Conservation (phyloP, 2,329 filamentous ascomycete genomes). For the Cryphonectria nitschkei region DNA sequence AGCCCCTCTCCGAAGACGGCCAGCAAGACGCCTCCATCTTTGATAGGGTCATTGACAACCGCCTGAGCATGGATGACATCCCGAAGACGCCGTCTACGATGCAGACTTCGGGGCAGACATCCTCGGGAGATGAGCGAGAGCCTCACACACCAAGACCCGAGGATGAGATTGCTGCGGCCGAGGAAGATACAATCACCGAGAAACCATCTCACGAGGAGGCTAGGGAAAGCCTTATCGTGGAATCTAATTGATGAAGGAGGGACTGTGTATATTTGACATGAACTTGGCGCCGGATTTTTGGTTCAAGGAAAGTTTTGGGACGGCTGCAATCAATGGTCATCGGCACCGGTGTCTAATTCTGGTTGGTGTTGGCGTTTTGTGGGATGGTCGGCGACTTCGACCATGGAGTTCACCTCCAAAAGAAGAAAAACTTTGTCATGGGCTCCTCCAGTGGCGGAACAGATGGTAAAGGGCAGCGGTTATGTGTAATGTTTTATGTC, state of each 20-base stretch:
- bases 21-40: slow-evolving; percentile 35
- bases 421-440: slow-evolving; percentile 18
- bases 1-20: slow-evolving; percentile 29
- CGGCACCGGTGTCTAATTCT: slow-evolving; percentile 13
- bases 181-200: slow-evolving; percentile 16
- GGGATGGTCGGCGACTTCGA: slow-evolving; percentile 15
- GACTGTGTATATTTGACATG: background rate
- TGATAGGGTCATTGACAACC: slow-evolving; percentile 34
- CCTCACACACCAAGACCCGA: slow-evolving; percentile 35
- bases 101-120: slow-evolving; percentile 31
- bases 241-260: slow-evolving; percentile 14
- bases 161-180: slow-evolving; percentile 23
- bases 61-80: slow-evolving; percentile 29
- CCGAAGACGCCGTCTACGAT: slow-evolving; percentile 30
- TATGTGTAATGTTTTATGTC: slow-evolving; percentile 29
- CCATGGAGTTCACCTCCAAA: background rate
- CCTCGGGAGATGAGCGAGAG: slow-evolving; percentile 35
- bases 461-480: slow-evolving; percentile 20
- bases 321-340: slow-evolving; percentile 1
- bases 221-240: slow-evolving; percentile 20
- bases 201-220: slow-evolving; percentile 20
- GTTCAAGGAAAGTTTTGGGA: background rate
- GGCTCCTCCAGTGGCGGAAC: slow-evolving; percentile 9
- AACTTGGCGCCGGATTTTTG: background rate
- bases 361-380: slow-evolving; percentile 25